phyloP scores from a whole-genome alignment of 495 filamentous ascomycete species.

The Aspergillus incahuasiensis region DNA sequence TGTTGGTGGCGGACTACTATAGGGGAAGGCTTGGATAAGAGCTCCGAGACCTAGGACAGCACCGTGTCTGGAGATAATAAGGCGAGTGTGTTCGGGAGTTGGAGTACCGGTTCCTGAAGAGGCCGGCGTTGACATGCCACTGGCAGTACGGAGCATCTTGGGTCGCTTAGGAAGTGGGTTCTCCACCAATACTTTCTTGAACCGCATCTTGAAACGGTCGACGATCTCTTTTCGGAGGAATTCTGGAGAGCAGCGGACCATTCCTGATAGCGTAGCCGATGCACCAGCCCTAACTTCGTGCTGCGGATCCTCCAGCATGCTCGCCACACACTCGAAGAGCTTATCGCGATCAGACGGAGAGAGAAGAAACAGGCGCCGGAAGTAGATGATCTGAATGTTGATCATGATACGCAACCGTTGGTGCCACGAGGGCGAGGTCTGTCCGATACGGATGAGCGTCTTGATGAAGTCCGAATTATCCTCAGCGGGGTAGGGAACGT shows the following conservation, averaged over 20 bases:
- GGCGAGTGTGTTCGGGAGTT: slow-evolving; percentile 76
- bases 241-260: slow-evolving; percentile 96
- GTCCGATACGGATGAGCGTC: slow-evolving; percentile 83
- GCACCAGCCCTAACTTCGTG: slow-evolving; percentile 94
- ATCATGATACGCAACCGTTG: slow-evolving; percentile 94
- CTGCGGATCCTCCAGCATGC: slow-evolving; percentile 89
- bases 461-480: slow-evolving; percentile 80
- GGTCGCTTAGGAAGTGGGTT: slow-evolving; percentile 84
- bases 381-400: slow-evolving; percentile 99
- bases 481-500: slow-evolving; percentile 86
- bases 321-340: slow-evolving; percentile 84
- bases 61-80: slow-evolving; percentile 79
- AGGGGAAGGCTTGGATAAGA: slow-evolving; percentile 94
- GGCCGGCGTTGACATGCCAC: slow-evolving; percentile 33
- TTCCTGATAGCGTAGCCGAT: slow-evolving; percentile 84
- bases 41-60: slow-evolving; percentile 90
- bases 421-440: slow-evolving; percentile 85
- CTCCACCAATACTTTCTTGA: slow-evolving; percentile 66
- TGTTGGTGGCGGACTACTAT: slow-evolving; percentile 80
- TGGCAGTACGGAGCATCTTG: slow-evolving; percentile 26
- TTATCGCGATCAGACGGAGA: slow-evolving; percentile 66
- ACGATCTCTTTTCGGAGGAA: slow-evolving; percentile 73
- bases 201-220: slow-evolving; percentile 66
- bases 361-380: slow-evolving; percentile 93
- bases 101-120: slow-evolving; percentile 65